Base-by-base conservation (phyloP, 2,329 filamentous ascomycete species). In the Fusarium pseudoanthophilum region DNA sequence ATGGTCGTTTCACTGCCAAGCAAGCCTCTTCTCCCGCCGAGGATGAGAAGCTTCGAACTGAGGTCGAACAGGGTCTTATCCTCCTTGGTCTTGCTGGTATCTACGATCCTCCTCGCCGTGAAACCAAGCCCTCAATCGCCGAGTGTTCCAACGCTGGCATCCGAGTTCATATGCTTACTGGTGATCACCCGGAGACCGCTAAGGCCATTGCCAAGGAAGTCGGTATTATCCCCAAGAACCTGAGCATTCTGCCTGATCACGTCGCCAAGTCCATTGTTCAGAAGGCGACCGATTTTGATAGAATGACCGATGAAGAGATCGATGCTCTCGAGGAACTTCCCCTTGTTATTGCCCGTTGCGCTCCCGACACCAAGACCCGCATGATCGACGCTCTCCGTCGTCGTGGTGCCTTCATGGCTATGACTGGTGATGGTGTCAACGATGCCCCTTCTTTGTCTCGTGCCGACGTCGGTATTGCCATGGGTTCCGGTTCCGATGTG, bases 341-440 rank as follows among this genome's bases (percentile, higher is more conserved):
- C 5, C 85, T 95, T 2, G 94, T 97, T 14, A 92, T 97, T 68
- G 94, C 94, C 42, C 91, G 94, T 42, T 97, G 94, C 79, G 92
- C 93, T 2, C 94, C 95, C 1, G 90, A 93, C 67, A 97, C 94
- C 43, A 97, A 97, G 83, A 94, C 94, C 9, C 91, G 93, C 67
- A 97, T 97, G 94, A 95, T 97, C 58, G 93, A 95, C 75, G 94
- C 94, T 11, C 88, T 97, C 21, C 93, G 95, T 73, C 90, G 94
- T 21, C 91, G 94, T 45, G 87, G 89, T 28, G 88, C 89, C 26
- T 95, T 93, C 81, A 93, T 92, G 81, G 93, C 93, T 67, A 96
- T 97, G 93, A 96, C 93, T 24, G 94, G 94, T 66, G 94, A 97
- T 76, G 94, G 94, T 52, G 94, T 96, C 71, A 97, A 97, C 79